Conservation (phyloP, 768 basidiomycete species). For the Holtermannia corniformis region DNA sequence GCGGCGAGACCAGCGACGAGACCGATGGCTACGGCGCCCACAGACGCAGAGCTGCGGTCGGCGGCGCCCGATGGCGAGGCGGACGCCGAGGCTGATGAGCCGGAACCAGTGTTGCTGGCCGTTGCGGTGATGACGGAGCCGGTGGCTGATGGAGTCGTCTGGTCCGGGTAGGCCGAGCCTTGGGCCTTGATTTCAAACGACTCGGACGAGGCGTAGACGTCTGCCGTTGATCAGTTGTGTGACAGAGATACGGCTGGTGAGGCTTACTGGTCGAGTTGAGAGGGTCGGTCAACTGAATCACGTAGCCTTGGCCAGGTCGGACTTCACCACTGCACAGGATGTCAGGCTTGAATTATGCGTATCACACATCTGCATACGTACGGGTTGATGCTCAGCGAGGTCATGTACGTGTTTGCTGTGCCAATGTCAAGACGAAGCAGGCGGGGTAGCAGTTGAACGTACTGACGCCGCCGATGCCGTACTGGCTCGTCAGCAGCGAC, state of each 20-base stretch:
- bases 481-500: conserved; percentile 21
- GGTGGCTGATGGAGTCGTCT: conserved; percentile 4
- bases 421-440: conserved; percentile 5
- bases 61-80: background rate
- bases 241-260: too few species aligned
- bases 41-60: background rate
- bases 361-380: conserved; percentile 10
- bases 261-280: conserved; percentile 33
- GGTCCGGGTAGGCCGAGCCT: conserved; percentile 35
- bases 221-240: conserved; percentile 4
- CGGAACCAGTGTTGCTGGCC: conserved; percentile 7
- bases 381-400: conserved; percentile 30
- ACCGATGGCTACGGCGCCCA: background rate
- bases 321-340: conserved; percentile 13
- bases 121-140: conserved; percentile 6
- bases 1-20: background rate
- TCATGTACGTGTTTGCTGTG: background rate
- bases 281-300: conserved; percentile 32
- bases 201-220: conserved; percentile 37
- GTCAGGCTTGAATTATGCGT: too few species aligned
- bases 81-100: background rate
- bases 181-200: conserved; percentile 39
- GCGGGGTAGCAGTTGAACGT: conserved; percentile 6
- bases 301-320: conserved; percentile 21
- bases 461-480: background rate